Evolutionary conservation across 106 monocot genomes (phyloP), one percentile per base, ranked within the genome.

Genomic region (Allium fistulosum): DNA sequence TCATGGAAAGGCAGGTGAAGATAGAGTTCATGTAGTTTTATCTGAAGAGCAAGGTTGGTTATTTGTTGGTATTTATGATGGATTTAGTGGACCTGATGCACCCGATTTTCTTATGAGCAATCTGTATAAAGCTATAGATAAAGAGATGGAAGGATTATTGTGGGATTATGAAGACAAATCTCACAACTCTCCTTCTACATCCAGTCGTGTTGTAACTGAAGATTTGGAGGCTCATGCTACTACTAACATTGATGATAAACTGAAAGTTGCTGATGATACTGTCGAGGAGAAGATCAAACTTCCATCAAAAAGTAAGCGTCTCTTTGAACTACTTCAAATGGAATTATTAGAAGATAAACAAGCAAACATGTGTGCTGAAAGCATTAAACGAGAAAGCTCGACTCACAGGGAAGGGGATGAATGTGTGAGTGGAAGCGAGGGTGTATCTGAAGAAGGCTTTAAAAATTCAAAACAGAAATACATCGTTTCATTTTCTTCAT

Each of bases 1-100:
- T 65, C 97, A 99, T 73, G 97, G 97, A 26, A 99, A 92, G 74
- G 97, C 92, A 15, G 97, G 97, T 7, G 97, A 99, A 69, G 97
- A 99, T 64, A 73, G 92, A 69, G 89, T 99, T 79, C 97, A 99
- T 75, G 89, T 99, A 60, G 97, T 99, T 72, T 76, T 99, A 4
- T 99, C 97, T 26, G 92, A 99, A 78, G 97, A 99, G 62, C 97
- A 99, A 72, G 97, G 97, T 11, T 99, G 97, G 97, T 75, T 99
- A 17, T 99, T 84, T 69, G 84, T 99, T 63, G 97, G 97, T 52
- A 99, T 99, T 46, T 99, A 99, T 78, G 97, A 99, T 74, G 97
- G 97, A 48, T 99, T 99, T 72, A 92, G 89, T 69, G 92, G 92
- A 7, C 92, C 92, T 47, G 92, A 99, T 78, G 97, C 92, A 10